Conservation (phyloP, 2,329 filamentous ascomycete species). For the Aspergillus awamori region DNA sequence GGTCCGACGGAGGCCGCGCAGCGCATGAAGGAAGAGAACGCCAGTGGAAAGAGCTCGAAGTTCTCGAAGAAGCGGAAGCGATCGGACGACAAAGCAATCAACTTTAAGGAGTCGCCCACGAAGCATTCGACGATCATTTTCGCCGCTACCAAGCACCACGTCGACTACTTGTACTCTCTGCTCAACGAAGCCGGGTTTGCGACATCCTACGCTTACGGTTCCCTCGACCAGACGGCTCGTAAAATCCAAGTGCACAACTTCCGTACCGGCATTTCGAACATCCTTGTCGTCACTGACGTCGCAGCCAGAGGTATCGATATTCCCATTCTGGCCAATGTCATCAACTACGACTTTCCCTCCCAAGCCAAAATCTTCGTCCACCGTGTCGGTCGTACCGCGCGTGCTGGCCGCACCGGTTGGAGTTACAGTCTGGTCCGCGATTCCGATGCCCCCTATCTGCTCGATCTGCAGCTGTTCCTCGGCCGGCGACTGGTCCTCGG, state of each 20-base stretch:
- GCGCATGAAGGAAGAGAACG: constrained; percentile 50
- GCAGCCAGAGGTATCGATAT: constrained; percentile 98
- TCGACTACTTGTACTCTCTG: constrained; percentile 86
- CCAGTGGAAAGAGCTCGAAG: constrained; percentile 45
- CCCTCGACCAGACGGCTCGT: constrained; percentile 89
- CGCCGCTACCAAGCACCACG: constrained; percentile 92
- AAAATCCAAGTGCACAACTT: constrained; percentile 92
- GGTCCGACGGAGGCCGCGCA: constrained; percentile 60
- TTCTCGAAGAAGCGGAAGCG: constrained; percentile 51
- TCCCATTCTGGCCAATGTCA: constrained; percentile 90
- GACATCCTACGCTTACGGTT: constrained; percentile 92
- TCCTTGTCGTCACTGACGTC: constrained; percentile 94
- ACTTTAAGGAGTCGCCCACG: constrained; percentile 71
- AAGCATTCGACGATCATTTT: constrained; percentile 94
- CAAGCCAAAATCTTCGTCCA: constrained; percentile 97
- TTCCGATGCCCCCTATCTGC: constrained; percentile 83
- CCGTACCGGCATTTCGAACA: constrained; percentile 78
- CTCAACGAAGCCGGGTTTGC: constrained; percentile 81
- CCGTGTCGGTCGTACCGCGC: constrained; percentile 90
- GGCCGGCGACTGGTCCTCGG: constrained; percentile 81
- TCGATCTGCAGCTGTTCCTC: constrained; percentile 93
- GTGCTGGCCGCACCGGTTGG: constrained; percentile 92
- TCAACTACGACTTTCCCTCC: constrained; percentile 97
- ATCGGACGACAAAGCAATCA: constrained; percentile 47
- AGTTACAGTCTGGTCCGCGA: constrained; percentile 90